Evolutionary conservation across 768 basidiomycete species (phyloP).

Genomic region (Podaxis rugospora): DNA sequence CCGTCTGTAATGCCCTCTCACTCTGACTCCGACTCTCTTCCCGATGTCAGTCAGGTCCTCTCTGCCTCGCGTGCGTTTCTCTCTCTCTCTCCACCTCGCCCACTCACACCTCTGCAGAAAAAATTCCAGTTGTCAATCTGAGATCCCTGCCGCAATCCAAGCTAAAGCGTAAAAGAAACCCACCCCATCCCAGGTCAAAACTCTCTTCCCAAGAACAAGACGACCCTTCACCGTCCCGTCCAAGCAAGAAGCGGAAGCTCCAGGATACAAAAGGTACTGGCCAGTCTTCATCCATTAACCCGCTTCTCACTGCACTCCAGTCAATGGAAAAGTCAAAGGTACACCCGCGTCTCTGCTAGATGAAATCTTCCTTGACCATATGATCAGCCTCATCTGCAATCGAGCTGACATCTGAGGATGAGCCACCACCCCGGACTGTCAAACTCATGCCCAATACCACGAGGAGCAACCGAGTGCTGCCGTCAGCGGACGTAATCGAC

Average conservation of each 20-base stretch:
- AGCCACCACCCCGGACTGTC: background rate
- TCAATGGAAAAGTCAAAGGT: conserved; percentile 1
- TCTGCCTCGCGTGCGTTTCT: background rate
- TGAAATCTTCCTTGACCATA: background rate
- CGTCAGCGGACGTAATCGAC: conserved; percentile 16
- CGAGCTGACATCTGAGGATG: conserved; percentile 14
- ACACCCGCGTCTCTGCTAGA: background rate
- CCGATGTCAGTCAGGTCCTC: background rate
- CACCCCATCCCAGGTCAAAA: background rate
- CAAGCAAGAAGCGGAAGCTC: background rate
- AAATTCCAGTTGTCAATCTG: background rate
- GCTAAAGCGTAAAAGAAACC: background rate
- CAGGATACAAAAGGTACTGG: background rate
- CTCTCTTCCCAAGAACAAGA: background rate
- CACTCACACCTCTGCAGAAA: background rate
- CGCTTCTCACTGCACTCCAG: background rate
- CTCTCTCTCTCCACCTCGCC: background rate
- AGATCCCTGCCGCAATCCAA: no score
- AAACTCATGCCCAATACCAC: conserved; percentile 7
- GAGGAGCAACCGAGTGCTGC: background rate
- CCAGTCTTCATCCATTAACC: background rate
- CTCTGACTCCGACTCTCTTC: conserved; percentile 9
- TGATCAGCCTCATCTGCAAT: conserved; percentile 2
- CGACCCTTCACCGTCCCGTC: background rate
- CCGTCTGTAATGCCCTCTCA: background rate